A percentile compares a stretch with the other conserved stretches of the same genome.
phyloP scores from a whole-genome alignment of 768 basidiomycete genomes.

The Terana coerulea region DNA sequence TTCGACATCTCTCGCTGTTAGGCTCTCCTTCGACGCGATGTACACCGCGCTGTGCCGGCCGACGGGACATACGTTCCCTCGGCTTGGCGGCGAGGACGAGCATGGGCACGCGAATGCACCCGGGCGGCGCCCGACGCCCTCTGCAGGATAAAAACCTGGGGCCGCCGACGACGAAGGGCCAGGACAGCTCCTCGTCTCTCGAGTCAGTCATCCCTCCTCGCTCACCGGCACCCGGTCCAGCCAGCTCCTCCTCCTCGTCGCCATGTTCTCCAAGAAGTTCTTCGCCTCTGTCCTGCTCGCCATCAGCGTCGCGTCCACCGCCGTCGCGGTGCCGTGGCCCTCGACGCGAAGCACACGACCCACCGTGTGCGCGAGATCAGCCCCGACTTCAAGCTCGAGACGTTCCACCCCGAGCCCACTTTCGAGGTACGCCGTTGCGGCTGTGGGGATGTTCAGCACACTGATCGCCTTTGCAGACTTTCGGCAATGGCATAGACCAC shows the following conservation, averaged over 20 bases:
- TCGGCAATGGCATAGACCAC: slow-evolving; percentile 22
- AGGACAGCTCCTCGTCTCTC: neutral
- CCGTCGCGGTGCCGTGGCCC: slow-evolving; percentile 18
- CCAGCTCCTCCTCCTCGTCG: neutral
- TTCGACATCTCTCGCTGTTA: too few species aligned
- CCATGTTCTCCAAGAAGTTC: slow-evolving; percentile 19
- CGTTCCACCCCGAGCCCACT: slow-evolving; percentile 25
- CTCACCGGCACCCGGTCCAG: neutral
- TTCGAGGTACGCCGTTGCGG: slow-evolving; percentile 18
- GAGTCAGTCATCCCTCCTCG: neutral
- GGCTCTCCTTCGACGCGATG: too few species aligned
- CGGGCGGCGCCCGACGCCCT: neutral
- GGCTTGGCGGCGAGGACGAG: neutral
- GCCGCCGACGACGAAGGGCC: neutral
- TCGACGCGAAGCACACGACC: slow-evolving; percentile 20
- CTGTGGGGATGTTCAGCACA: neutral
- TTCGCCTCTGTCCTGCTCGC: slow-evolving; percentile 21
- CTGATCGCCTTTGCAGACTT: slow-evolving; percentile 14
- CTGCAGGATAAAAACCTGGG: neutral
- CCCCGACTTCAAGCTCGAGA: slow-evolving; percentile 19
- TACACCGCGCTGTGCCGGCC: too few species aligned
- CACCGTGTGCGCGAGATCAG: slow-evolving; percentile 19
- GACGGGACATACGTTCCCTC: neutral
- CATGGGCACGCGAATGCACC: neutral
- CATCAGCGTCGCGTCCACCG: slow-evolving; percentile 17